phyloP scores from a whole-genome alignment of 169 alveolate genomes.

The Theileria annulata region DNA sequence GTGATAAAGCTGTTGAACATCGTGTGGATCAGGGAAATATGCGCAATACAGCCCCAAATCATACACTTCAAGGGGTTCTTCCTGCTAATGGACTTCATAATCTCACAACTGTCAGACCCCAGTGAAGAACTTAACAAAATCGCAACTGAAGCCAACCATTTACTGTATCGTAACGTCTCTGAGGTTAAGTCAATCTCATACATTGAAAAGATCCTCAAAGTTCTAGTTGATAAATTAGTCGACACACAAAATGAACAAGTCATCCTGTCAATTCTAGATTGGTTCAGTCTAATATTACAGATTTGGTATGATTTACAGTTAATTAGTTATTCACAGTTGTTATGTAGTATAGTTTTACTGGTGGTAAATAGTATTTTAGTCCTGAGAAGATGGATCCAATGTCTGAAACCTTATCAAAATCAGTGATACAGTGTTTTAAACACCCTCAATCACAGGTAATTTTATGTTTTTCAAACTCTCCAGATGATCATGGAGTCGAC shows the following conservation, averaged over 20 bases:
- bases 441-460: slow-evolving; percentile 60
- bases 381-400: slow-evolving; percentile 41
- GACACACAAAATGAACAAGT: slow-evolving; percentile 36
- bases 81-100: slow-evolving; percentile 25
- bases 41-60: slow-evolving; percentile 54
- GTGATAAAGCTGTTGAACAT: slow-evolving; percentile 39
- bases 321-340: neutral
- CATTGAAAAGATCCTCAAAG: slow-evolving; percentile 28
- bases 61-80: slow-evolving; percentile 58
- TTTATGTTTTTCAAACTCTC: neutral
- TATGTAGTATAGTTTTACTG: neutral
- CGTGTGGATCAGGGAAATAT: slow-evolving; percentile 50
- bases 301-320: slow-evolving; percentile 7
- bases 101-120: slow-evolving; percentile 36
- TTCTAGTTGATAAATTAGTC: slow-evolving; percentile 22
- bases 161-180: slow-evolving; percentile 19
- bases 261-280: slow-evolving; percentile 52
- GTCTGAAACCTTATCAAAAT: slow-evolving; percentile 25
- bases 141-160: slow-evolving; percentile 61
- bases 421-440: slow-evolving; percentile 59
- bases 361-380: neutral
- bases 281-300: slow-evolving; percentile 53
- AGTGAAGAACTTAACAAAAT: slow-evolving; percentile 44
- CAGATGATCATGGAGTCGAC: slow-evolving; percentile 52
- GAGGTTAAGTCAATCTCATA: slow-evolving; percentile 45